Base-by-base conservation (phyloP, 2,329 filamentous ascomycete species). In the Trichoderma oligosporum region DNA sequence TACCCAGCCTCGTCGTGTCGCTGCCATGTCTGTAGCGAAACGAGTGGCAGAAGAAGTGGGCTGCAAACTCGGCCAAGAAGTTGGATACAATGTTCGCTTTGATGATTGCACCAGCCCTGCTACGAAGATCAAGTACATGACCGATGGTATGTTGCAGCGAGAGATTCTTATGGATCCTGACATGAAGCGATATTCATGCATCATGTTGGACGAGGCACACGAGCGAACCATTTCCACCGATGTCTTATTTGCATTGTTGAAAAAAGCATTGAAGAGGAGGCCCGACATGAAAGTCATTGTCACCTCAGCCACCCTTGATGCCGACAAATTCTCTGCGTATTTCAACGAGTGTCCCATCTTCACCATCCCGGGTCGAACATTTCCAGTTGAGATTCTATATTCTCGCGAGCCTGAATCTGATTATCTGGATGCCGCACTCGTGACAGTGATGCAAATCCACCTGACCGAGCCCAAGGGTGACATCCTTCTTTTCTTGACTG, bases 41-140 rank as follows among this genome's bases (percentile, higher is more conserved):
- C 92, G 94, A 82, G 94, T 99, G 3, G 85, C 92, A 1, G 91
- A 97, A 69, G 94, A 99, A 75, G 91, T 97, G 59, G 93, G 94
- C 14, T 97, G 93, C 65, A 82, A 87, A 62, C 81, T 97, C 11
- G 94, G 94, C 31, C 85, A 92, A 56, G 92, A 97, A 70, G 93
- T 99, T 61, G 94, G 94, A 55, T 99, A 99, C 71, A 96, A 89
- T 7, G 96, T 99, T 68, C 90, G 94, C 70, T 99, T 99, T 69
- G 94, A 99, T 68, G 94, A 99, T 74, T 89, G 87, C 70, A 97
- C 93, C 0, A 89, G 87, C 62, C 85, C 90, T 2, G 82, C 86
- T 16, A 99, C 94, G 1, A 90, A 87, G 68, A 96, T 99, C 77
- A 99, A 99, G 76, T 99, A 99, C 76, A 97, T 99, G 93, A 99